Evolutionary conservation across 2,329 filamentous ascomycete species (phyloP), one percentile per base, ranked within the genome.

Genomic region (Fusarium redolens): DNA sequence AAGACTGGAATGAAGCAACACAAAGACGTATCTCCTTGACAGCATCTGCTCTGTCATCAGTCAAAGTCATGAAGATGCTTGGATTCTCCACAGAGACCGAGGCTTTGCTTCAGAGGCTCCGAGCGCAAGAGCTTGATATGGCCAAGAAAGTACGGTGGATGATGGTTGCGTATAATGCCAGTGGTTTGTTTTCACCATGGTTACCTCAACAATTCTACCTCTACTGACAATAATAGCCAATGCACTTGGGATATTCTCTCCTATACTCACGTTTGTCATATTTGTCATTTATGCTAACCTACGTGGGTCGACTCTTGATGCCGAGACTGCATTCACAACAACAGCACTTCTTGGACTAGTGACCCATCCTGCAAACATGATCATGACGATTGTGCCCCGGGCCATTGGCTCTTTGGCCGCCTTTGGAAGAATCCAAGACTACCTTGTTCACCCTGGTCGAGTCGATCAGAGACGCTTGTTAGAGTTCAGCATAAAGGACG

Each of bases 401-500:
- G 54, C 40, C 1, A 30, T 57, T 1, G 54, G 54, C 18, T 47
- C 54, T 18, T 18, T 57, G 10, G 54, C 40, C 1, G 54, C 54
- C 0, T 57, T 57, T 7, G 14, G 22, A 3, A 30, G 54, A 13
- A 57, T 57, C 0, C 31, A 57, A 12, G 40, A 47, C 2, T 57
- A 57, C 13, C 31, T 57, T 7, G n/a, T 37, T 1, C 30, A 4
- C 2, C 40, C 30, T 6, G 17, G 30, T 22, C 13, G 22, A 18
- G 17, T 30, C 7, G 54, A 57, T 17, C 4, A 4, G 18, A 57
- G 40, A 11, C 18, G 3, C 1, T 35, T 28, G 7, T 14, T 11
- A 0, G 6, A 18, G 9, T 7, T 11, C 10, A 5, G 14, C 2
- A 28, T 5, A 0, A 25, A 43, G 12, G 30, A 17, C 13, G 22